Base-by-base conservation (phyloP, 2,329 filamentous ascomycete genomes). In the Stachybotrys elegans region DNA sequence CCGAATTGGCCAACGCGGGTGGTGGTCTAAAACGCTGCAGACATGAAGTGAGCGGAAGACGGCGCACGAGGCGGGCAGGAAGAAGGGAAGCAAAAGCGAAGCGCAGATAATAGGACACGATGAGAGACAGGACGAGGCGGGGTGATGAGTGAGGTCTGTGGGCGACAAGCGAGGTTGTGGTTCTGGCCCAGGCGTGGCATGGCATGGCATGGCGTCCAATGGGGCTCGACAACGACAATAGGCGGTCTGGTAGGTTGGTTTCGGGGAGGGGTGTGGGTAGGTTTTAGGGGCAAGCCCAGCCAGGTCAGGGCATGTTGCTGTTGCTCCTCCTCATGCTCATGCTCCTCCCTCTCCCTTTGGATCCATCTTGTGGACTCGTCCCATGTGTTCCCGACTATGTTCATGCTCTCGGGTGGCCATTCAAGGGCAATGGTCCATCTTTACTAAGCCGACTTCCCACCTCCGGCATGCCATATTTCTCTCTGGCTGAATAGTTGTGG, bases 1-100 rank as follows among this genome's bases (percentile, higher is more conserved):
- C 62, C 61, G 54, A 58, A 65, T 65, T 66, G 61, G 60, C 21
- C 61, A 58, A 53, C 56, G 53, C 44, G 51, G 45, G 50, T 46
- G 54, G n/a, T 48, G 51, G 48, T 56, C 53, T 61, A 64, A 53
- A 55, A 51, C 51, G 51, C 62, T 65, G 56, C 53, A 60, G 52
- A 59, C 63, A 65, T 67, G 57, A 56, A 60, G 58, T 59, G 56
- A 62, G 58, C 53, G 52, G 57, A 54, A 48, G 36, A 48, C 53
- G 44, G 43, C 43, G 57, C 62, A n/a, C n/a, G 51, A 65, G 57
- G 52, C 53, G 51, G 50, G 46, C 48, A 48, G 43, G 44, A 47
- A 51, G 51, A 52, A 46, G 47, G 45, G 50, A 48, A 51, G 45
- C 46, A 46, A 49, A 46, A 51, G 52, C 50, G 43, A 53, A 50